Evolutionary conservation across 306 rosid species (phyloP), one percentile per base, ranked within the genome.

Genomic region (Ceratonia siliqua): DNA sequence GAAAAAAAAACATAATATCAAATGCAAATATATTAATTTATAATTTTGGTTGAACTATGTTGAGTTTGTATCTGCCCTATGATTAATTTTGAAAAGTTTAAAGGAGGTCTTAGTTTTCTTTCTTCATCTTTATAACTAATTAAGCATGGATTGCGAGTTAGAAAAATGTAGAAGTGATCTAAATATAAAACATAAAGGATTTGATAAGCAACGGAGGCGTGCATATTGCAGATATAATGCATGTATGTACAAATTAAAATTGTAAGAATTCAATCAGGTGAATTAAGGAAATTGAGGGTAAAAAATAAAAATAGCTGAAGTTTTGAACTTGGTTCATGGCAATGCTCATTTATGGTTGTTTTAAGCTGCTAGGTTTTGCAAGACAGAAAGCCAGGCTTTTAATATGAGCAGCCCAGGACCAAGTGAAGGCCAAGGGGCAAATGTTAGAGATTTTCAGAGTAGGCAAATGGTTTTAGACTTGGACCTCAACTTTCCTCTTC

Each of bases 381-480:
- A n/a, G 30, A 4, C 25, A 33, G 27, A n/a, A 20, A 8, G 38
- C 2, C 11, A 2, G 20, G 13, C 0, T 45, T 66, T n/a, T 15
- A 45, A 45, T n/a, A 66, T 66, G 72, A 66, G 56, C 41, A 27
- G 27, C 22, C 17, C 8, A 25, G 72, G 41, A 27, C 41, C 72
- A 15, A 15, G n/a, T 32, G 72, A n/a, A 45, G 25, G 56, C 57
- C 72, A 27, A 4, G 57, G 11, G 42, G 64, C 21, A 30, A 38
- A 32, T 66, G 56, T 8, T 5, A 66, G 27, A 27, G 39, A 20
- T 66, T 15, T 66, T 45, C 56, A 25, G 28, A 45, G 13, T 27
- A 21, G 32, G 72, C 41, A 28, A 66, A 52, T 45, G 24, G 27
- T 15, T 45, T 27, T 45, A 8, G 72, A 8, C n/a, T 15, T 28